Percentiles rank a stretch among this genome's conserved stretches.
These are phyloP conservation scores for Meyerozyma elateridarum DNA, from an alignment of 1,139 yeast genomes.

Conservation along the genomic window DNA sequence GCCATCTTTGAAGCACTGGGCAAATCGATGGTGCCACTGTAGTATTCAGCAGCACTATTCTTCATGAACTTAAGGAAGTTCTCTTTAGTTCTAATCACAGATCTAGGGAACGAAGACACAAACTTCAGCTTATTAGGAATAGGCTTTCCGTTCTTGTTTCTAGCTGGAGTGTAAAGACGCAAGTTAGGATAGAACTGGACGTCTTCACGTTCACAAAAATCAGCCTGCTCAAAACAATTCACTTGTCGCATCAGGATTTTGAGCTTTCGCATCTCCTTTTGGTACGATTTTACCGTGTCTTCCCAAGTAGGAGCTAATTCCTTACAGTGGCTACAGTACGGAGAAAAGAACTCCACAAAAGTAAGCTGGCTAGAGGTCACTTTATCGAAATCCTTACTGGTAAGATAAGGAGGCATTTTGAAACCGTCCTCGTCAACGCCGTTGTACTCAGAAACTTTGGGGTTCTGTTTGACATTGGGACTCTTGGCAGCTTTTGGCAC, in stretches of 20 bases:
- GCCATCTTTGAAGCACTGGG: slow-evolving; percentile 34
- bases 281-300: slow-evolving; percentile 43
- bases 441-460: background rate
- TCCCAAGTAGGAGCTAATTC: slow-evolving; percentile 53
- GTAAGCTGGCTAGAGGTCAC: slow-evolving; percentile 45
- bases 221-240: slow-evolving; percentile 69
- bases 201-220: slow-evolving; percentile 59
- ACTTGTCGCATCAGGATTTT: slow-evolving; percentile 62
- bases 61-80: slow-evolving; percentile 49
- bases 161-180: slow-evolving; percentile 54
- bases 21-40: slow-evolving; percentile 29
- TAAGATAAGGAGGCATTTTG: slow-evolving; percentile 24
- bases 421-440: slow-evolving; percentile 3
- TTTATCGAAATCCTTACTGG: slow-evolving; percentile 37
- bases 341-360: slow-evolving; percentile 24
- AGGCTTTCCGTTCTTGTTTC: slow-evolving; percentile 20
- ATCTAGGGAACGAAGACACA: slow-evolving; percentile 44
- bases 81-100: slow-evolving; percentile 42
- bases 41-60: slow-evolving; percentile 46
- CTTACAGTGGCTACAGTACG: slow-evolving; percentile 51
- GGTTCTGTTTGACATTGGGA: background rate
- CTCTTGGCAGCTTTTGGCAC: background rate
- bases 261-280: slow-evolving; percentile 30
- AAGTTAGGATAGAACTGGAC: slow-evolving; percentile 55
- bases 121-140: slow-evolving; percentile 29